phyloP scores from a whole-genome alignment of 768 basidiomycete species.

The Serendipita vermifera region DNA sequence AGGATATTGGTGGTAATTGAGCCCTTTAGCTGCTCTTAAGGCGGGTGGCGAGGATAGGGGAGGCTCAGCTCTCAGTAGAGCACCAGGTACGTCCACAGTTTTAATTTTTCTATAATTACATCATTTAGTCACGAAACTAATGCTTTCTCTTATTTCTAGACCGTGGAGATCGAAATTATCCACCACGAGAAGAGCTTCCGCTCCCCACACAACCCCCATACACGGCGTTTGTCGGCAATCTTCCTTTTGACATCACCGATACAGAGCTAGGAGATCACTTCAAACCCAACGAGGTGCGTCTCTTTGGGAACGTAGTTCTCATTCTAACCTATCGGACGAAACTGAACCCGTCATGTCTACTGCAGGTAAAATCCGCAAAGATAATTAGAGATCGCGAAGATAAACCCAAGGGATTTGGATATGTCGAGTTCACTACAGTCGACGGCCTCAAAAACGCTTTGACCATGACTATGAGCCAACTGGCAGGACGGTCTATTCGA shows the following conservation, averaged over 20 bases:
- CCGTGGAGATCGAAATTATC: conserved; percentile 40
- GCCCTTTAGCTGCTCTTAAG: conserved; percentile 48
- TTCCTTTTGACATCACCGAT: conserved; percentile 86
- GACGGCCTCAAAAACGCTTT: conserved; percentile 80
- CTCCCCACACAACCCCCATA: conserved; percentile 89
- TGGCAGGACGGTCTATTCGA: conserved; percentile 70
- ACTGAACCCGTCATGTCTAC: not conserved
- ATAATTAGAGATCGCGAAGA: conserved; percentile 89
- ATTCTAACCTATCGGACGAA: not conserved
- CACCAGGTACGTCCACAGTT: not conserved
- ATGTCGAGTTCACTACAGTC: conserved; percentile 84
- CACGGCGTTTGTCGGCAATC: conserved; percentile 93
- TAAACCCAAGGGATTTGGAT: conserved; percentile 95
- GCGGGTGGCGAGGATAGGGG: conserved; percentile 48
- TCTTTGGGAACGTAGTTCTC: not conserved
- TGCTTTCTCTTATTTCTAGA: conserved; percentile 19
- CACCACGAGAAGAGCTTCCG: conserved; percentile 83
- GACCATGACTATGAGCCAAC: conserved; percentile 48
- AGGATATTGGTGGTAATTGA: conserved; percentile 12
- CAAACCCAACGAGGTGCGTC: conserved; percentile 41
- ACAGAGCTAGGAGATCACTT: conserved; percentile 74
- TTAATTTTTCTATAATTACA: not conserved
- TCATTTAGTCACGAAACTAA: not conserved
- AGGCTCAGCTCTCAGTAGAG: conserved; percentile 12
- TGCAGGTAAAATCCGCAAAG: conserved; percentile 70